A percentile compares a stretch with the other conserved stretches of the same genome.
Evolutionary conservation across 2,329 filamentous ascomycete species (phyloP).

Genomic region (Amylocarpus encephaloides): DNA sequence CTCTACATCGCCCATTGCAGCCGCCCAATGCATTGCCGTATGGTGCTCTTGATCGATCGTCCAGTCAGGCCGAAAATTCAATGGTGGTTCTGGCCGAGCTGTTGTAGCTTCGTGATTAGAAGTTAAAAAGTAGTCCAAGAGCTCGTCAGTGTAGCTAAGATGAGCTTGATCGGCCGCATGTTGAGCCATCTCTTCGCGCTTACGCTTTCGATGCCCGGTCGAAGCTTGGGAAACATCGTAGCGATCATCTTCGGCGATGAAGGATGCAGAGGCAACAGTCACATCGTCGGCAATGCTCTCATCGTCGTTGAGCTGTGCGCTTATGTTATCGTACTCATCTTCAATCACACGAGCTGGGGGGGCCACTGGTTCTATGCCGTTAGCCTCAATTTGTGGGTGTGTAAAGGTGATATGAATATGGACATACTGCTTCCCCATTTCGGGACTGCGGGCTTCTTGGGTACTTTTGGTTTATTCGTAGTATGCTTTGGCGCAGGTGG

Average conservation of each 20-base stretch:
- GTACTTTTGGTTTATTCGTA: constrained; percentile 76
- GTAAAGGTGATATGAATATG: constrained; percentile 5
- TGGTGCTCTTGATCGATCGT: constrained; percentile 91
- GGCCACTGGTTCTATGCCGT: constrained; percentile 32
- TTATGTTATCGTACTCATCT: constrained; percentile 61
- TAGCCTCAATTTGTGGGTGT: constrained; percentile 15
- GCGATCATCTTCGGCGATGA: constrained; percentile 77
- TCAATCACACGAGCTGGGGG: constrained; percentile 40
- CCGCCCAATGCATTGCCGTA: constrained; percentile 93
- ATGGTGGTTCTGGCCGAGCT: constrained; percentile 67
- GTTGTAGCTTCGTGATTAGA: constrained; percentile 62
- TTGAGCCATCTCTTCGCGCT: constrained; percentile 61
- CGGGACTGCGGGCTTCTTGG: constrained; percentile 59
- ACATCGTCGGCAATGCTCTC: constrained; percentile 72
- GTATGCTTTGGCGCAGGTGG: constrained; percentile 91
- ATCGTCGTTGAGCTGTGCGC: constrained; percentile 61
- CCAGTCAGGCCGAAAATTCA: constrained; percentile 82
- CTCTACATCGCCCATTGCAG: constrained; percentile 92
- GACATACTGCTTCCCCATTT: constrained; percentile 47
- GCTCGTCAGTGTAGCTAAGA: constrained; percentile 82
- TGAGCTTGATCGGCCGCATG: constrained; percentile 73
- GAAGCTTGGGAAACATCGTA: constrained; percentile 62
- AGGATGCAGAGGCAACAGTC: constrained; percentile 77
- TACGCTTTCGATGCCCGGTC: constrained; percentile 66
- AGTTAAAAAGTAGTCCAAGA: constrained; percentile 93